Percentiles rank a stretch among this genome's conserved stretches.
These are phyloP conservation scores for Angophora floribunda DNA, from an alignment of 345 rosid genomes.

Conservation along the genomic window DNA sequence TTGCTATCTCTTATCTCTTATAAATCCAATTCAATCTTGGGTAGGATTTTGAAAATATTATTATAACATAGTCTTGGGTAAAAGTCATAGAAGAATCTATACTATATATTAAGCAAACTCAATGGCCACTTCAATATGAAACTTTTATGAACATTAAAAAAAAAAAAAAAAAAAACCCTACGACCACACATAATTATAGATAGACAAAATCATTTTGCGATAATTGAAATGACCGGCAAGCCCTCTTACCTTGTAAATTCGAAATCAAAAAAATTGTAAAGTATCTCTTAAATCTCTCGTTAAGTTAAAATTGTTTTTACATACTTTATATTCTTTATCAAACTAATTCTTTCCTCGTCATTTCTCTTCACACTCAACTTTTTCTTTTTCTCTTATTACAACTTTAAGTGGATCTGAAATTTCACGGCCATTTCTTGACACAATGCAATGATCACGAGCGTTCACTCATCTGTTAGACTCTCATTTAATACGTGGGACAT, in stretches of 20 bases:
- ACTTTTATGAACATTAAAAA: neutral
- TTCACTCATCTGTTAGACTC: neutral
- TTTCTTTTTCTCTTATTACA: neutral
- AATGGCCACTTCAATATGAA: neutral
- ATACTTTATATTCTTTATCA: accelerated
- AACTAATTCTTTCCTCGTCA: neutral
- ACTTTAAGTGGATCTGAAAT: neutral
- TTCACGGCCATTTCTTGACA: neutral
- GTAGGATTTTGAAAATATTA: neutral
- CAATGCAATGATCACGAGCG: neutral
- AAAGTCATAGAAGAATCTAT: neutral
- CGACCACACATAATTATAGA: neutral
- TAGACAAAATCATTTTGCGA: neutral
- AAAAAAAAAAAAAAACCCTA: neutral
- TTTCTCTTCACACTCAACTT: neutral
- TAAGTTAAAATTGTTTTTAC: accelerated
- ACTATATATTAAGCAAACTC: neutral
- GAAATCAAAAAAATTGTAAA: neutral
- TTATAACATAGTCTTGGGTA: neutral
- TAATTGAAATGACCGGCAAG: neutral
- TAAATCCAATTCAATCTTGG: neutral
- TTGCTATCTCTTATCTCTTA: neutral
- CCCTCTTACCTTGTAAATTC: neutral
- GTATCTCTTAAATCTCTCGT: neutral
- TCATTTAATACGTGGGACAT: neutral